Evolutionary conservation across 2,329 filamentous ascomycete species (phyloP), one percentile per base, ranked within the genome.

Genomic region (Neofusicoccum umdonicola): DNA sequence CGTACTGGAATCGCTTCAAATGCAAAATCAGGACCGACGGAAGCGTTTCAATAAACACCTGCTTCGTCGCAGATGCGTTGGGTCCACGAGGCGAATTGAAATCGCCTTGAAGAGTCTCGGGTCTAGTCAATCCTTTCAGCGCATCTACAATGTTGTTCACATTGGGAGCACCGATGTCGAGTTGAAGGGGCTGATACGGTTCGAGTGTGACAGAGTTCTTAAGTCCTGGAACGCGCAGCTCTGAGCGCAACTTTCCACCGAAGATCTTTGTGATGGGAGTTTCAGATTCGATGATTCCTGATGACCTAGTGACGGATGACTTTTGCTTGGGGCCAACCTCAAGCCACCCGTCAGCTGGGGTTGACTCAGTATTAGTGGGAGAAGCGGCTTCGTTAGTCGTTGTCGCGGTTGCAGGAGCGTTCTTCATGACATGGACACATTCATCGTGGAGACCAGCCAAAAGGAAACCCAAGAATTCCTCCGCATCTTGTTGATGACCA

Each of bases 1-100:
- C 93, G 71, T 97, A 98, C 72, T 97, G 92, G 83, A 99, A 99
- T 50, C 95, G 92, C 81, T 99, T 99, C 47, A 99, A 84, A 74
- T 99, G 95, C 8, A 99, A 85, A 62, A 98, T 96, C 12, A 99
- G 85, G 3, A 98, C 91, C 0, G 93, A 92, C 0, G 95, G 95
- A 15, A 98, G 82, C 1, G 88, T 91, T 72, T 98, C 94, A 67
- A 99, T 96, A 70, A 96, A 93, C 2, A 97, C 89, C 76, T 98
- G 95, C 80, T 98, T 99, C 37, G 91, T 96, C 1, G 92, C 93
- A 31, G 86, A 86, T 34, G 89, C 88, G 69, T 90, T 89, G 60
- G 88, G 87, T 35, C 93, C 93, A 57, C 91, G 89, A 5, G 90
- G 85, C 3, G 91, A 91, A 71, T 89, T 88, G 74, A 96, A 96